phyloP scores from a whole-genome alignment of 495 filamentous ascomycete species.

The Lentithecium fluviatile region DNA sequence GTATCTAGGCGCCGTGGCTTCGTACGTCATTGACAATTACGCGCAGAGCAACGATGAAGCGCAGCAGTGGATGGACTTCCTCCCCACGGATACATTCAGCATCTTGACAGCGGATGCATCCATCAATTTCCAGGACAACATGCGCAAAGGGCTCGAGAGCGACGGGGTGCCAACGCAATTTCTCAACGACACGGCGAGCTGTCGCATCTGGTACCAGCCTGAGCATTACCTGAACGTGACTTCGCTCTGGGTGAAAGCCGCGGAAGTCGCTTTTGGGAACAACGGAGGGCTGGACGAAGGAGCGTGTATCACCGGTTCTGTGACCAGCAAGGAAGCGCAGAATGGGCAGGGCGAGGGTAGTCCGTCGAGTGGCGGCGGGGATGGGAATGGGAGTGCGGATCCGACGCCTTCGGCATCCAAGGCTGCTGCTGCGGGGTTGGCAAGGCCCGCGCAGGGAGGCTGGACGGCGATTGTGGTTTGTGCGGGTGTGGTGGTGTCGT shows the following conservation, averaged over 20 bases:
- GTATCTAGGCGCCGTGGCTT: conserved; percentile 19
- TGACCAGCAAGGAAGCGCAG: conserved; percentile 22
- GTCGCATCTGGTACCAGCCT: conserved; percentile 28
- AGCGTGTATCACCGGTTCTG: conserved; percentile 19
- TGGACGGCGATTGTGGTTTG: conserved; percentile 20
- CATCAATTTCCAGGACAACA: conserved; percentile 36
- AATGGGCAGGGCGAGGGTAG: conserved; percentile 18
- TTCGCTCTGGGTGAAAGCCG: conserved; percentile 22
- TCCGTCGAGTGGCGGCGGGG: background rate
- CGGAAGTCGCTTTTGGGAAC: conserved; percentile 25
- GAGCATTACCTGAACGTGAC: conserved; percentile 26
- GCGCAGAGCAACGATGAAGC: conserved; percentile 11
- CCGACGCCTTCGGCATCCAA: conserved; percentile 7
- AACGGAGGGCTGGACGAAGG: conserved; percentile 23
- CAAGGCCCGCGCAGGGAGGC: background rate
- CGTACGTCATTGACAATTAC: conserved; percentile 20
- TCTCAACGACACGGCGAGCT: conserved; percentile 32
- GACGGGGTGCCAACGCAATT: conserved; percentile 33
- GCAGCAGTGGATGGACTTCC: conserved; percentile 14
- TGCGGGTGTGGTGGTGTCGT: conserved; percentile 3
- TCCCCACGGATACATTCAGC: conserved; percentile 17
- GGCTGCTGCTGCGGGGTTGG: conserved; percentile 15
- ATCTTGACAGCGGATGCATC: conserved; percentile 23
- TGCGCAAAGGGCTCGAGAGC: conserved; percentile 26
- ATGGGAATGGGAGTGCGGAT: background rate